Evolutionary conservation across 495 filamentous ascomycete species (phyloP), one percentile per base, ranked within the genome.

Genomic region (Antarctomyces pellizariae): DNA sequence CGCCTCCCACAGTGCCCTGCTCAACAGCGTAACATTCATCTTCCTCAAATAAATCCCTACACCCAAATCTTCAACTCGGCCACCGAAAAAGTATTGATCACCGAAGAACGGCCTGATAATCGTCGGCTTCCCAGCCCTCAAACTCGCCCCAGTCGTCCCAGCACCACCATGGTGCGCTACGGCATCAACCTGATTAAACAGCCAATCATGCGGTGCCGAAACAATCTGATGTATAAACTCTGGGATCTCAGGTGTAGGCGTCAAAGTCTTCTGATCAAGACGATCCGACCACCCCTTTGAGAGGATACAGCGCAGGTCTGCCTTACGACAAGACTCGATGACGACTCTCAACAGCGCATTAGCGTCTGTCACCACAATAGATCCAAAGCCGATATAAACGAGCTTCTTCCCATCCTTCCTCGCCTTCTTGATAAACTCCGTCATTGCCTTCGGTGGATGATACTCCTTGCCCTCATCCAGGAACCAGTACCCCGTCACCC

Each of bases 211-310:
- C 5, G 86, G 86, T 1, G 80, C 86, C 9, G 75, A 68, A 38
- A 80, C 70, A 45, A 95, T 93, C 43, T 76, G 74, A 38, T 72
- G 58, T 29, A 97, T 86, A 33, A 79, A 72, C 0, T 64, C 52
- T 2, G 86, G 84, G 4, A 97, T 56, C 24, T 59, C 63, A n/a
- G n/a, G n/a, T n/a, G n/a, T n/a, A n/a, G n/a, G n/a, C 26, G 42
- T 34, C 3, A 35, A 28, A 1, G 25, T 29, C 22, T 42, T 39
- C 35, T 41, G 39, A 36, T 59, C 67, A 8, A 82, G 57, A 12
- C 83, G 67, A 45, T 95, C 86, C n/a, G 82, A 91, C 86, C 86
- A 97, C n/a, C 86, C 86, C 44, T 95, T 95, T 14, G 79, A 90
- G 5, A 97, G 59, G 38, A 97, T 86, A 38, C 89, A 95, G 24